Evolutionary conservation across 305 asterid species (phyloP), one percentile per base, ranked within the genome.

Genomic region (Coffea humblotiana): DNA sequence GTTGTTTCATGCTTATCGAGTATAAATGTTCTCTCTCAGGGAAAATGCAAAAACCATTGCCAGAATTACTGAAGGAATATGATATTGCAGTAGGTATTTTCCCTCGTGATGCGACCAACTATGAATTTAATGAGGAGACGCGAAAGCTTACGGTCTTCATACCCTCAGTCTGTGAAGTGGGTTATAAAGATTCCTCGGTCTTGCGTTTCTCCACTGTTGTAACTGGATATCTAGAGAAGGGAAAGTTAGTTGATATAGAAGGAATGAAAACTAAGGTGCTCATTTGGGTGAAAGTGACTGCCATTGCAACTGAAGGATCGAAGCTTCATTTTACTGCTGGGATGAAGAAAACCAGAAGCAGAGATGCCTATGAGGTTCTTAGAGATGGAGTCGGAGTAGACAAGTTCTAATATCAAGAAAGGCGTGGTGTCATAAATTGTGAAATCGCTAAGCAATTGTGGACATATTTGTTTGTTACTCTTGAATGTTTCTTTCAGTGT

Each of bases 191-290:
- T 82, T 82, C 89, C 29, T 95, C 98, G 0, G 90, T 89, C 19
- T 8, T 92, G 85, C 85, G 92, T 4, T 95, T 92, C 83, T 63
- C 84, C 0, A 91, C 89, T 15, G 83, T 69, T 0, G 94, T 95
- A 51, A 89, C 88, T 11, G 97, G 90, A 47, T 86, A 76, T 77
- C 48, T 95, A 79, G 95, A 92, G 85, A 91, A 89, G 79, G 97
- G 98, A n/a, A 93, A 91, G 87, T 72, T 95, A 71, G 58, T 79
- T 43, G 93, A 92, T 16, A 80, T 93, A 63, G 97, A 89, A 32
- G 99, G 98, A 71, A 92, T 95, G 32, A 95, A 93, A 87, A 93
- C 99, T 16, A 91, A 93, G 86, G 90, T 92, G 84, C 80, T 89
- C 73, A 80, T 85, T 66, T 85, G 85, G 85, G 90, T 86, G 25